phyloP scores from a whole-genome alignment of 2,329 filamentous ascomycete species.

The Verticillium nonalfalfae region DNA sequence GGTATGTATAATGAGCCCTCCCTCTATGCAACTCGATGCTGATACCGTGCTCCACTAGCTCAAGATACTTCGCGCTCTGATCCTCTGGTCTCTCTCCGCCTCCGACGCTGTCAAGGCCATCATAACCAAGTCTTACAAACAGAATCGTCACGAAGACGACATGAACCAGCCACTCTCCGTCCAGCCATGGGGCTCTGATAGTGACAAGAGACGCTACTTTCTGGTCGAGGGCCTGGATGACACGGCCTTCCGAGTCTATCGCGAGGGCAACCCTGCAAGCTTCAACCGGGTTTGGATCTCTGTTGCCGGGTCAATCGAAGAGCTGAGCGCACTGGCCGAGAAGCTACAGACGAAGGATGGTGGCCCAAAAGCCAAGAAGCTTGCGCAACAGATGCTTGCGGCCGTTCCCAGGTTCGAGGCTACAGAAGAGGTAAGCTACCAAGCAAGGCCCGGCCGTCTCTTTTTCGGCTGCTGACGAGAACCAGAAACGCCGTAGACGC shows the following conservation, averaged over 20 bases:
- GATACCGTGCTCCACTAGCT: slow-evolving; percentile 49
- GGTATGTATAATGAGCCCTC: slow-evolving; percentile 42
- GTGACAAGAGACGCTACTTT: slow-evolving; percentile 88
- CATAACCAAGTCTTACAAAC: slow-evolving; percentile 85
- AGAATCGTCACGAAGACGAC: slow-evolving; percentile 72
- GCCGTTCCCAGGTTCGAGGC: slow-evolving; percentile 89
- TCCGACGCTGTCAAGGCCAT: slow-evolving; percentile 77
- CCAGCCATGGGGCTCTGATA: slow-evolving; percentile 85
- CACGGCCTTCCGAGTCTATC: slow-evolving; percentile 87
- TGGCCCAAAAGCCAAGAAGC: slow-evolving; percentile 70
- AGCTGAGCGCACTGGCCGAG: slow-evolving; percentile 67
- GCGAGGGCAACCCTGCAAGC: slow-evolving; percentile 80
- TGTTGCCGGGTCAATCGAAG: slow-evolving; percentile 84
- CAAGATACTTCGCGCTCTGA: slow-evolving; percentile 72
- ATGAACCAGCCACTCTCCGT: slow-evolving; percentile 83
- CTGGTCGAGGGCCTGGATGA: slow-evolving; percentile 91
- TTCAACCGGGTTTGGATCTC: slow-evolving; percentile 83
- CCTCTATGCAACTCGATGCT: not conserved
- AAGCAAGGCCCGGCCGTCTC: not conserved
- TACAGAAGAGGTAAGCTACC: slow-evolving; percentile 67
- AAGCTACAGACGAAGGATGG: slow-evolving; percentile 74
- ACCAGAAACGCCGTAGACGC: slow-evolving; percentile 80
- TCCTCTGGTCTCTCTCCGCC: slow-evolving; percentile 83
- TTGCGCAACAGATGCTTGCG: slow-evolving; percentile 69
- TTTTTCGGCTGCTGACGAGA: slow-evolving; percentile 8